A percentile compares a stretch with the other conserved stretches of the same genome.
Evolutionary conservation across 371 early-diverging fungal genomes (phyloP).

Genomic region (Mucor mucedo): DNA sequence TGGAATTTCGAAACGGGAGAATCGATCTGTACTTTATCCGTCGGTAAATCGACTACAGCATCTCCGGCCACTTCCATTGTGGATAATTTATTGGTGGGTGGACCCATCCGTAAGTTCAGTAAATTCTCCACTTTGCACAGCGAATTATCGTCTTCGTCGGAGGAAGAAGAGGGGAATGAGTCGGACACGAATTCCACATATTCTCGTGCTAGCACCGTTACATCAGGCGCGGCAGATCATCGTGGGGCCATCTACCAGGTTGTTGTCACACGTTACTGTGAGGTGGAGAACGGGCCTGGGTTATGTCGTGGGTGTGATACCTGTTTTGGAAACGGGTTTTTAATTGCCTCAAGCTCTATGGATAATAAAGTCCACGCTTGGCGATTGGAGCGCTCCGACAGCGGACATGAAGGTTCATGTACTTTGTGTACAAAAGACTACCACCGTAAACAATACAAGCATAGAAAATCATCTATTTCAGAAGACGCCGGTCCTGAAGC

Average conservation of each 20-base stretch:
- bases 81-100: slow-evolving; percentile 7
- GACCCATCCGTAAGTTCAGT: slow-evolving; percentile 26
- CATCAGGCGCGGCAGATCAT: slow-evolving; percentile 20
- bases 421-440: slow-evolving; percentile 33
- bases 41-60: slow-evolving; percentile 13
- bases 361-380: slow-evolving; percentile 42
- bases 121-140: slow-evolving; percentile 4
- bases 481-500: slow-evolving; percentile 10
- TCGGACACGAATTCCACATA: background rate
- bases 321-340: slow-evolving; percentile 42
- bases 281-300: slow-evolving; percentile 34
- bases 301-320: slow-evolving; percentile 34
- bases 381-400: slow-evolving; percentile 32
- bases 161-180: slow-evolving; percentile 5
- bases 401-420: slow-evolving; percentile 22
- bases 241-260: slow-evolving; percentile 34
- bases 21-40: slow-evolving; percentile 38
- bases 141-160: background rate
- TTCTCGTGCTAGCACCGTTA: background rate
- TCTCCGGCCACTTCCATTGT: background rate
- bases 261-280: slow-evolving; percentile 36
- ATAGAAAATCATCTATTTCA: slow-evolving; percentile 16
- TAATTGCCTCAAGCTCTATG: slow-evolving; percentile 36
- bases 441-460: slow-evolving; percentile 37
- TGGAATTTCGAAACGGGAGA: slow-evolving; percentile 91